phyloP scores from a whole-genome alignment of 108 stramenopile species.

The Fragilaria crotonensis region DNA sequence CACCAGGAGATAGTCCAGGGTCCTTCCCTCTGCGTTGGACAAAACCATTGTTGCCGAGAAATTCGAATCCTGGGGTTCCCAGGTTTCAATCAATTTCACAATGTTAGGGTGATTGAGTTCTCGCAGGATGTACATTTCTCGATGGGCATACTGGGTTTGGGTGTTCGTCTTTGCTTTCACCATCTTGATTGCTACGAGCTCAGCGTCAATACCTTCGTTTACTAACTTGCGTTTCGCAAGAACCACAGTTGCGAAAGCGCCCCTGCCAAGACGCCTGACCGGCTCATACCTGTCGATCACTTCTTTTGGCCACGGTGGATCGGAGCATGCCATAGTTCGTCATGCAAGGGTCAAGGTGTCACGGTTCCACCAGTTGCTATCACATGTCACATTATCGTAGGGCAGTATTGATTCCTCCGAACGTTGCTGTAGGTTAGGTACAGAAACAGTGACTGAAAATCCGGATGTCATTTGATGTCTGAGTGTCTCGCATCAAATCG shows the following conservation, averaged over 20 bases:
- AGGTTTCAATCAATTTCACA: slow-evolving; percentile 42
- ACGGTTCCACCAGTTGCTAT: no score
- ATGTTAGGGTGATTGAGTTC: slow-evolving; percentile 55
- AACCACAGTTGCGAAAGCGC: slow-evolving; percentile 36
- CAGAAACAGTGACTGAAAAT: no score
- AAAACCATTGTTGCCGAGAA: slow-evolving; percentile 18
- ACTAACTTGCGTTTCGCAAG: slow-evolving; percentile 16
- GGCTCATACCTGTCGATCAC: slow-evolving; percentile 20
- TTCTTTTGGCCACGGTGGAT: slow-evolving; percentile 26
- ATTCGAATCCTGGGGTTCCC: slow-evolving; percentile 9
- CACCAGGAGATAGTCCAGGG: slow-evolving; percentile 39
- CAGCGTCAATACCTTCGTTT: not conserved
- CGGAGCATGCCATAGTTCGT: no score
- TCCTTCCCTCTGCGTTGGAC: slow-evolving; percentile 33
- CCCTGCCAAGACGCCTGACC: slow-evolving; percentile 24
- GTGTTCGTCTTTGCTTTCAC: slow-evolving; percentile 8
- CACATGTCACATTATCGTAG: no score
- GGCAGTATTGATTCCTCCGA: no score
- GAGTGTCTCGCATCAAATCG: no score
- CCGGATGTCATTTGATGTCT: no score
- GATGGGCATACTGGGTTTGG: slow-evolving; percentile 21
- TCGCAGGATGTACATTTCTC: slow-evolving; percentile 44
- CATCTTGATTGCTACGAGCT: slow-evolving; percentile 32
- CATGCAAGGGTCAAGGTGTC: no score
- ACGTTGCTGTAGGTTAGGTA: no score